These are phyloP conservation scores for Chlorella sp. DNA, from an alignment of 139 green algal genomes.

Conservation along the genomic window DNA sequence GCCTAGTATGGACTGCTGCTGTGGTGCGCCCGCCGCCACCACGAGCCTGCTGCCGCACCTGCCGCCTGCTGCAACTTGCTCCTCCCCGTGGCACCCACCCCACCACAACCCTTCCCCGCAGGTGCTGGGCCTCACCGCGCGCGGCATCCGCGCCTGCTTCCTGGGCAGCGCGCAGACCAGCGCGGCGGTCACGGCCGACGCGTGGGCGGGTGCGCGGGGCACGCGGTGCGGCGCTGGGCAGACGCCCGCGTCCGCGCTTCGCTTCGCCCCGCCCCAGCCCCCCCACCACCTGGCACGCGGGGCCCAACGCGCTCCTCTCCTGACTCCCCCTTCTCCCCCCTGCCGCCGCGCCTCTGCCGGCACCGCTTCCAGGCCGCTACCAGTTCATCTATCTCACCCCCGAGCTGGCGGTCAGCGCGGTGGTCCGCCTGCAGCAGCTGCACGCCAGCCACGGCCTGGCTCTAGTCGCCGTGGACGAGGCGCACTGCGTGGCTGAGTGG, in stretches of 20 bases:
- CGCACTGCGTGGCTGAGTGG: slow-evolving; percentile 61
- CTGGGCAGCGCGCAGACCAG: slow-evolving; percentile 61
- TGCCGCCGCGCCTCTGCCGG: no score
- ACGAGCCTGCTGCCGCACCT: no score
- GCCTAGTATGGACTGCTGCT: no score
- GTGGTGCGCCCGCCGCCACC: no score
- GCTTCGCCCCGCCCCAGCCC: no score
- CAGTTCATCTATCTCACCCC: slow-evolving; percentile 73
- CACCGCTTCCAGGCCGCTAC: slow-evolving; percentile 48
- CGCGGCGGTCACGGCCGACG: slow-evolving; percentile 45
- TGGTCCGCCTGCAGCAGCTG: slow-evolving; percentile 43
- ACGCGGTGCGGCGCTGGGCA: no score
- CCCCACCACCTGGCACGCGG: no score
- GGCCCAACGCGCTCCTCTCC: no score
- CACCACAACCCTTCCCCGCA: slow-evolving; percentile 2
- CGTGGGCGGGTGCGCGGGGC: slow-evolving; percentile 40
- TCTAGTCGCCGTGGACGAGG: slow-evolving; percentile 67
- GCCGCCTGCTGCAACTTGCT: no score
- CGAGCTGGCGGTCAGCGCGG: slow-evolving; percentile 47
- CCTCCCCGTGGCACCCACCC: no score
- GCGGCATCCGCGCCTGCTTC: slow-evolving; percentile 55
- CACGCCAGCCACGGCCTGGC: slow-evolving; percentile 35
- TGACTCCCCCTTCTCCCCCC: no score
- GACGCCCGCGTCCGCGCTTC: no score
- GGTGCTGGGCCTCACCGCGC: slow-evolving; percentile 42